Evolutionary conservation across 73 alveolate genomes (phyloP).

Genomic region (Blepharisma stoltei): DNA sequence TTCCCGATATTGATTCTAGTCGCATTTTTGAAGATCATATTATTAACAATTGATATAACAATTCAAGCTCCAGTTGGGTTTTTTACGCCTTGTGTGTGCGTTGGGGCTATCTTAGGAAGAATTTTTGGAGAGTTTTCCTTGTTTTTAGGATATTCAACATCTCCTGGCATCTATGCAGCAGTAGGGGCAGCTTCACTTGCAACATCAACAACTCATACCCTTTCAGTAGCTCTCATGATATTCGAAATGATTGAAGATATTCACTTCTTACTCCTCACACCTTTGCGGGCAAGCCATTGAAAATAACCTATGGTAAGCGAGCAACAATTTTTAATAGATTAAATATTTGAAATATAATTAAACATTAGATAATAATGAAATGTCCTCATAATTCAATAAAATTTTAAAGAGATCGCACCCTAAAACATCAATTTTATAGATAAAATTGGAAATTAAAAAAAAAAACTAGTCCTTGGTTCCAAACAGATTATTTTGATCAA

Average conservation of each 20-base stretch:
- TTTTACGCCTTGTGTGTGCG: slow-evolving; percentile 51
- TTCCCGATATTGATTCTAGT: not conserved
- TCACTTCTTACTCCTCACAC: too few relatives aligned
- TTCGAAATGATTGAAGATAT: slow-evolving; percentile 82
- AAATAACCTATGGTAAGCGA: too few relatives aligned
- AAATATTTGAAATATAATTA: too few relatives aligned
- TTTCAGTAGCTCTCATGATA: slow-evolving; percentile 85
- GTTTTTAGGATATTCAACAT: slow-evolving; percentile 31
- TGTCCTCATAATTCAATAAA: too few relatives aligned
- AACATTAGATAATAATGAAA: too few relatives aligned
- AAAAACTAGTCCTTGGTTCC: too few relatives aligned
- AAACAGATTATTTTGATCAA: too few relatives aligned
- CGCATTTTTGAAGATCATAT: slow-evolving; percentile 16
- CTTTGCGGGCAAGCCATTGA: too few relatives aligned
- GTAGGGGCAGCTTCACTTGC: slow-evolving; percentile 86
- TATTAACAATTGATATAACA: slow-evolving; percentile 37
- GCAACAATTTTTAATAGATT: too few relatives aligned
- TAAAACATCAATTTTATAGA: too few relatives aligned
- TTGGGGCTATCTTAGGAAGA: slow-evolving; percentile 73
- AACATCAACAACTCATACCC: slow-evolving; percentile 82
- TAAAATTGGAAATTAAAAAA: too few relatives aligned
- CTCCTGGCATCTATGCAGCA: slow-evolving; percentile 54
- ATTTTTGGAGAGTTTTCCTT: slow-evolving; percentile 46
- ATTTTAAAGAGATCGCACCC: too few relatives aligned
- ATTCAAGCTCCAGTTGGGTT: slow-evolving; percentile 70